phyloP scores from a whole-genome alignment of 208 protist species.

The Borovskyia barvae region DNA sequence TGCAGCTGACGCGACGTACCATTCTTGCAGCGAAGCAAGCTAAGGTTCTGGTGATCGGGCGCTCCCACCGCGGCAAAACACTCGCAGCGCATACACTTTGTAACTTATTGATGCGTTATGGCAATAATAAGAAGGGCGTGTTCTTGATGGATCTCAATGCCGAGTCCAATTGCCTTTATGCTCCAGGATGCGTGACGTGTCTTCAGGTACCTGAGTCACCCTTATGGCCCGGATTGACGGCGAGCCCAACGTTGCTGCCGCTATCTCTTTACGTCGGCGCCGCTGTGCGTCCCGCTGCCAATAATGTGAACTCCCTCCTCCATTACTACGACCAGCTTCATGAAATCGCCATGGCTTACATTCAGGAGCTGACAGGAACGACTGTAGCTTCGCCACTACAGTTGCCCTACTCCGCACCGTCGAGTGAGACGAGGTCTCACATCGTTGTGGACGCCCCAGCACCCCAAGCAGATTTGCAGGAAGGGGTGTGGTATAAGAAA shows the following conservation, averaged over 20 bases:
- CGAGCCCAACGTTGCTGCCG: constrained; percentile 39
- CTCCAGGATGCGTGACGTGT: constrained; percentile 61
- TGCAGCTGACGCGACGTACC: constrained; percentile 59
- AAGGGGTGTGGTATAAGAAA: constrained; percentile 70
- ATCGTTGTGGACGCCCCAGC: constrained; percentile 73
- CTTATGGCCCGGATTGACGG: constrained; percentile 51
- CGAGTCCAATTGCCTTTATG: constrained; percentile 68
- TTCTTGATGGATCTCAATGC: constrained; percentile 72
- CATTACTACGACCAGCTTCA: constrained; percentile 66
- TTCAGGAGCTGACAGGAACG: constrained; percentile 32
- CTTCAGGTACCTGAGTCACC: constrained; percentile 30
- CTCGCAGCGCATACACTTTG: constrained; percentile 70
- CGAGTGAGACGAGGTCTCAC: constrained; percentile 19
- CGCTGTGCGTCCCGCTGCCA: constrained; percentile 35
- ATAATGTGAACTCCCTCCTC: constrained; percentile 33
- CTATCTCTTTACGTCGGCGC: constrained; percentile 59
- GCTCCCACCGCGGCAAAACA: constrained; percentile 52
- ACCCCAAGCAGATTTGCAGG: constrained; percentile 46
- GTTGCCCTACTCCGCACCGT: constrained; percentile 5
- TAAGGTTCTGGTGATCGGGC: constrained; percentile 72
- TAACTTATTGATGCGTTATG: constrained; percentile 52
- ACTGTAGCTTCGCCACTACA: neutral
- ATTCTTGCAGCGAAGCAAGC: constrained; percentile 25
- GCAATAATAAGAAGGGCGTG: constrained; percentile 19
- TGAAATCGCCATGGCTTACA: constrained; percentile 37